These are phyloP conservation scores for Alternaria ethzedia DNA, from an alignment of 2,329 filamentous ascomycete species.

Conservation along the genomic window DNA sequence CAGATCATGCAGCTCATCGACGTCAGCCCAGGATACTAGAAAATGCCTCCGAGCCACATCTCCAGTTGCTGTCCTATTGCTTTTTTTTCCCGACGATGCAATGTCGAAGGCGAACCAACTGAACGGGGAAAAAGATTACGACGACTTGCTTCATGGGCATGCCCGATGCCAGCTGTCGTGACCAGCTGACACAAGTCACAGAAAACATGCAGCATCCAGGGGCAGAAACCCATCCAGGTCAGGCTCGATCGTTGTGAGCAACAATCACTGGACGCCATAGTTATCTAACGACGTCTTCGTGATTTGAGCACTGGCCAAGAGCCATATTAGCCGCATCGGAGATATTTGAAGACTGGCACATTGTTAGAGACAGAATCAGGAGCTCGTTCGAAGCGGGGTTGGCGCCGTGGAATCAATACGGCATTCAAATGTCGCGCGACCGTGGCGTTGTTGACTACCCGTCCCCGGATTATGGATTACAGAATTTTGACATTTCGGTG, in stretches of 20 bases:
- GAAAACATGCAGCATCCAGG: slow-evolving; percentile 40
- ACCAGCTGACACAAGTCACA: slow-evolving; percentile 44
- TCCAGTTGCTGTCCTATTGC: slow-evolving; percentile 12
- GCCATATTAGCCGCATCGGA: slow-evolving; percentile 12
- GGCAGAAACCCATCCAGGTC: slow-evolving; percentile 14
- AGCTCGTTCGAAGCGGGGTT: slow-evolving; percentile 16
- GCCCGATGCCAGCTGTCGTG: slow-evolving; percentile 34
- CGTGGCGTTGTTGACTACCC: slow-evolving; percentile 41
- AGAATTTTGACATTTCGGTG: slow-evolving; percentile 26
- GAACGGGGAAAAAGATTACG: slow-evolving; percentile 25
- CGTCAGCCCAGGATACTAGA: background rate
- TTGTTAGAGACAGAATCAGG: slow-evolving; percentile 13
- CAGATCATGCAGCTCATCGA: background rate
- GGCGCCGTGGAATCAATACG: slow-evolving; percentile 36
- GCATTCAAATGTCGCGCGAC: slow-evolving; percentile 41
- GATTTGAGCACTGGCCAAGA: slow-evolving; percentile 26
- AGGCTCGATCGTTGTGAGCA: slow-evolving; percentile 3
- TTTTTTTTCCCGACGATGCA: slow-evolving; percentile 17
- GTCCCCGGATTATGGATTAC: slow-evolving; percentile 28
- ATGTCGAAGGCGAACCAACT: slow-evolving; percentile 13
- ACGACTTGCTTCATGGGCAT: slow-evolving; percentile 29
- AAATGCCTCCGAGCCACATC: background rate
- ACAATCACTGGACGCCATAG: slow-evolving; percentile 21
- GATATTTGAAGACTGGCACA: slow-evolving; percentile 19
- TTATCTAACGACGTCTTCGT: slow-evolving; percentile 15